Evolutionary conservation across 2,329 filamentous ascomycete genomes (phyloP).

Genomic region (Penicillium fuscoglaucum): DNA sequence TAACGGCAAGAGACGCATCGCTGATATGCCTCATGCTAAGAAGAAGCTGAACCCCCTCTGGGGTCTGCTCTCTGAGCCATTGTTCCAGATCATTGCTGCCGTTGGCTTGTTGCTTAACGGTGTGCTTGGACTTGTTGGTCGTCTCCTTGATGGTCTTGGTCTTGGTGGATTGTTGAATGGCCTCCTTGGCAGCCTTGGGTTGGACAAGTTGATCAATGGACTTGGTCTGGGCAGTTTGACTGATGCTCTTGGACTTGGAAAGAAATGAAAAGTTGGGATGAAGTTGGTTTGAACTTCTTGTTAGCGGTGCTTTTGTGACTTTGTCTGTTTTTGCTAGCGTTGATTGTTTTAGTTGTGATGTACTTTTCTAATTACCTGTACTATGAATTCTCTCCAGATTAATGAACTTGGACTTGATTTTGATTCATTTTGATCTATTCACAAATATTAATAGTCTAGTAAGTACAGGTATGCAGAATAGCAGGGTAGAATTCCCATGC

Average conservation of each 20-base stretch:
- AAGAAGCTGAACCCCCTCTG: slow-evolving; percentile 91
- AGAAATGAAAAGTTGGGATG: slow-evolving; percentile 44
- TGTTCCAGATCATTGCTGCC: slow-evolving; percentile 89
- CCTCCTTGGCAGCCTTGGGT: slow-evolving; percentile 71
- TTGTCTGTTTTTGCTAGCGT: neutral
- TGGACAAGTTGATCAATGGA: slow-evolving; percentile 52
- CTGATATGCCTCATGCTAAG: slow-evolving; percentile 91
- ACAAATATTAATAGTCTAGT: slow-evolving; percentile 12
- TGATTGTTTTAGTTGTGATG: neutral
- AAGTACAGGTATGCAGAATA: slow-evolving; percentile 7
- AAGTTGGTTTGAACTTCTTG: neutral
- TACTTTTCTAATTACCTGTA: neutral
- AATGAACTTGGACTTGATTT: slow-evolving; percentile 1
- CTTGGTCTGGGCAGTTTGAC: slow-evolving; percentile 54
- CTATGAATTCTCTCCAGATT: neutral
- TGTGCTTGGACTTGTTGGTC: slow-evolving; percentile 81
- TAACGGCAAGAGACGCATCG: slow-evolving; percentile 81
- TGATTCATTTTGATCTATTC: slow-evolving; percentile 9
- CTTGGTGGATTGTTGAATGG: slow-evolving; percentile 79
- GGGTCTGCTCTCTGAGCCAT: slow-evolving; percentile 70
- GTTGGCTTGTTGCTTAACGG: slow-evolving; percentile 80
- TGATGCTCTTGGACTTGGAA: slow-evolving; percentile 46
- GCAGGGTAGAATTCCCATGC: slow-evolving; percentile 4
- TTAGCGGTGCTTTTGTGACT: neutral
- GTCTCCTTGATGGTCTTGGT: slow-evolving; percentile 75